Conservation (phyloP, 306 rosid genomes). For the Amphicarpaea edgeworthii region DNA sequence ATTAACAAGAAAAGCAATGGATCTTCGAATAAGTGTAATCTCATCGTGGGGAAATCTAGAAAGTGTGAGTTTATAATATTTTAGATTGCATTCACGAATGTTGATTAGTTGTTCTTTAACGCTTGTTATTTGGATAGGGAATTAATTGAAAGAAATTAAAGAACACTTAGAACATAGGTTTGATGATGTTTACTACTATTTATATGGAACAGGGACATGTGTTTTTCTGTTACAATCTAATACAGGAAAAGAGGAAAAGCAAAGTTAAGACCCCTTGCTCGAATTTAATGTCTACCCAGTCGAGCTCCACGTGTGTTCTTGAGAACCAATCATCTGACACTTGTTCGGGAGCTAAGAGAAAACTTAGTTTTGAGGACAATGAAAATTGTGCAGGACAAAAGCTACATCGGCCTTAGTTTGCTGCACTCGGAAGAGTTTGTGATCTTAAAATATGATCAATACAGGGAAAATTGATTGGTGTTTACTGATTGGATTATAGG, state of each 20-base stretch:
- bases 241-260: slow-evolving; percentile 61
- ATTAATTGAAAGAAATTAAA: slow-evolving; percentile 5
- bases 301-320: slow-evolving; percentile 54
- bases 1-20: slow-evolving; percentile 59
- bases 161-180: slow-evolving; percentile 11
- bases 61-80: slow-evolving; percentile 70
- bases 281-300: slow-evolving; percentile 50
- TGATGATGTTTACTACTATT: slow-evolving; percentile 31
- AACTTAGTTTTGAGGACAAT: slow-evolving; percentile 64
- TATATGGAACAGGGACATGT: slow-evolving; percentile 69
- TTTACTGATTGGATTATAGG: slow-evolving; percentile 66
- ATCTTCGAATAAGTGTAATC: slow-evolving; percentile 59
- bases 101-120: slow-evolving; percentile 11
- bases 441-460: slow-evolving; percentile 31
- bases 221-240: slow-evolving; percentile 67
- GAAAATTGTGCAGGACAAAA: slow-evolving; percentile 58
- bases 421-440: slow-evolving; percentile 46
- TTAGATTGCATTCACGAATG: neutral
- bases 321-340: slow-evolving; percentile 58
- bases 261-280: slow-evolving; percentile 64
- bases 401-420: slow-evolving; percentile 53
- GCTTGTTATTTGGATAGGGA: slow-evolving; percentile 2
- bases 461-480: slow-evolving; percentile 45
- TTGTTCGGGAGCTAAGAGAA: slow-evolving; percentile 73
- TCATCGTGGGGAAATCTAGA: slow-evolving; percentile 67